These are phyloP conservation scores for Penicillium simplicissimum DNA, from an alignment of 495 filamentous ascomycete species.

Conservation along the genomic window DNA sequence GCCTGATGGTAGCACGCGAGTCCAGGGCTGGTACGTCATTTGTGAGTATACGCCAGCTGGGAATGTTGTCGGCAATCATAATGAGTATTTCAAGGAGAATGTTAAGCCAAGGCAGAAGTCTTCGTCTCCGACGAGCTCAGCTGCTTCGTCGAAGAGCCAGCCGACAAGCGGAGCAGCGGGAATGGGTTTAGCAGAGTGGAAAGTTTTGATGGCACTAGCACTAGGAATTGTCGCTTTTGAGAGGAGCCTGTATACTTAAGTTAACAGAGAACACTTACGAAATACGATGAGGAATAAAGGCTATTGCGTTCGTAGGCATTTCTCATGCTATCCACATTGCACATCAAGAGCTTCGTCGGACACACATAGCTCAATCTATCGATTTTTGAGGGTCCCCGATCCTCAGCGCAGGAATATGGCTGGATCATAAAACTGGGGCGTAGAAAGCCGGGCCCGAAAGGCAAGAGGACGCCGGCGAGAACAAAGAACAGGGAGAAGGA, in stretches of 20 bases:
- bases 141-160: constrained; percentile 1
- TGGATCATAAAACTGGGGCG: constrained; percentile 28
- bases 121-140: too few relatives aligned
- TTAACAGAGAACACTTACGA: constrained; percentile 11
- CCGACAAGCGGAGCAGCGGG: constrained; percentile 10
- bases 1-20: constrained; percentile 21
- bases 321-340: constrained; percentile 42
- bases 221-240: constrained; percentile 18
- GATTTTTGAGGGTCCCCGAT: constrained; percentile 33
- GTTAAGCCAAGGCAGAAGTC: constrained; percentile 29
- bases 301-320: constrained; percentile 34
- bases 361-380: constrained; percentile 32
- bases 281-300: constrained; percentile 14
- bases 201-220: constrained; percentile 15
- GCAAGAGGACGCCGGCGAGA: constrained; percentile 28
- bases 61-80: constrained; percentile 67
- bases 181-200: too few relatives aligned
- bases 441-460: constrained; percentile 26
- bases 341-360: constrained; percentile 31
- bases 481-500: constrained; percentile 32
- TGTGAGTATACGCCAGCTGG: constrained; percentile 79
- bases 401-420: constrained; percentile 22
- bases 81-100: constrained; percentile 42
- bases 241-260: constrained; percentile 26
- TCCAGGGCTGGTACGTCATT: constrained; percentile 70